Evolutionary conservation across 495 filamentous ascomycete genomes (phyloP).

Genomic region (Trichoderma parareesei): DNA sequence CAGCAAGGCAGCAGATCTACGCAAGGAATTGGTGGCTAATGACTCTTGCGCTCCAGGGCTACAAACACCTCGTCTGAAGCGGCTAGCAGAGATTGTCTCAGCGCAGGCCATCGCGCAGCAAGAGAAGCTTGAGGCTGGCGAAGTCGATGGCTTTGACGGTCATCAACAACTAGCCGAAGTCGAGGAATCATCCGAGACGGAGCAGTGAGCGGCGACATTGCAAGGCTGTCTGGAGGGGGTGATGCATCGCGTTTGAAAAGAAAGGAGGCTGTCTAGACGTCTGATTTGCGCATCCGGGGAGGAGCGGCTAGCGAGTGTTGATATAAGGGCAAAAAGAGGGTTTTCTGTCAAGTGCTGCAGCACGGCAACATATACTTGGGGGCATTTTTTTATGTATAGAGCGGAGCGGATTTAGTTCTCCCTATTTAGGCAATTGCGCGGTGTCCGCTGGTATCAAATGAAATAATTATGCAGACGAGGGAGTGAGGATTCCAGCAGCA

Average conservation of each 20-base stretch:
- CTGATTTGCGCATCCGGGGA: neutral
- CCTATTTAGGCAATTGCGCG: conserved; percentile 4
- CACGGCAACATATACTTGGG: neutral
- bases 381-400: conserved; percentile 6
- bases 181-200: conserved; percentile 26
- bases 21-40: conserved; percentile 12
- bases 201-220: conserved; percentile 22
- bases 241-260: neutral
- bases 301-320: conserved; percentile 5
- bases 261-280: neutral
- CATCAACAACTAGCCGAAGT: conserved; percentile 36
- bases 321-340: neutral
- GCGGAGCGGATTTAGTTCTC: conserved; percentile 8
- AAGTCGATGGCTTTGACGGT: conserved; percentile 29
- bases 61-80: conserved; percentile 89
- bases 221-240: conserved; percentile 12
- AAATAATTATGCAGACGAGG: neutral
- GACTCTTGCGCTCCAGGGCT: conserved; percentile 51
- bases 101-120: conserved; percentile 91
- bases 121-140: conserved; percentile 60
- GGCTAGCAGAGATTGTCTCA: conserved; percentile 94
- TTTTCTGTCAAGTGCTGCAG: neutral
- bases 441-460: conserved; percentile 8
- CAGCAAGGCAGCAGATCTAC: neutral
- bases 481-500: too few relatives aligned